A percentile compares a stretch with the other conserved stretches of the same genome.
phyloP scores from a whole-genome alignment of 139 green algal genomes.

The Astrephomene gubernaculifera region DNA sequence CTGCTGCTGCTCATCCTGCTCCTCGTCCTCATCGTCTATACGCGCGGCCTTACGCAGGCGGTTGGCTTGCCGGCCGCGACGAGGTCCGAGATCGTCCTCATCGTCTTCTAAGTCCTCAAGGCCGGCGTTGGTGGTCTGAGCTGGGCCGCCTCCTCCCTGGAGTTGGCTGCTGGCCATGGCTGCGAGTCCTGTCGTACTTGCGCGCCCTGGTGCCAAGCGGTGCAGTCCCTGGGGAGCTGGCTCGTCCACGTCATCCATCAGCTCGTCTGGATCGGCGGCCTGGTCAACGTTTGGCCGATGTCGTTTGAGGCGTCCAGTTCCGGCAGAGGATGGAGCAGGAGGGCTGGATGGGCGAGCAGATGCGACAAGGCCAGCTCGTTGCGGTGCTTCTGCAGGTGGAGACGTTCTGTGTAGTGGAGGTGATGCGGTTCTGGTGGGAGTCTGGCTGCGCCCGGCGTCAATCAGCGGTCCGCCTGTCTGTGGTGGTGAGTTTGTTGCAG shows the following conservation, averaged over 20 bases:
- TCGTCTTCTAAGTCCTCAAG: slow-evolving; percentile 20
- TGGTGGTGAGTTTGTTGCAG: no score
- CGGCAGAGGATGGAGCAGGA: neutral
- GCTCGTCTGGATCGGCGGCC: neutral
- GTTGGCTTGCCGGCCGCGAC: neutral
- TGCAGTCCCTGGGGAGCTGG: neutral
- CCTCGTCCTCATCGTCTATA: neutral
- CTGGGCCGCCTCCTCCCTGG: no score
- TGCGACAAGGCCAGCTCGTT: neutral
- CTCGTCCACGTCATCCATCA: slow-evolving; percentile 5
- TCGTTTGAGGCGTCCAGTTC: slow-evolving; percentile 16
- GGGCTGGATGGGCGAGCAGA: neutral
- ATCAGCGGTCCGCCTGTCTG: no score
- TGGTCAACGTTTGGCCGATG: neutral
- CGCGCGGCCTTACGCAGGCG: slow-evolving; percentile 8
- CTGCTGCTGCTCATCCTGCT: slow-evolving; percentile 8
- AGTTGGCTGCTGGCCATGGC: no score
- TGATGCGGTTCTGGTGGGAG: neutral
- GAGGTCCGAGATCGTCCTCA: neutral
- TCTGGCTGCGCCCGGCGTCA: no score
- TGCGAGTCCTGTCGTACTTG: no score
- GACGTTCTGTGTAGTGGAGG: neutral
- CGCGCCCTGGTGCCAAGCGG: no score
- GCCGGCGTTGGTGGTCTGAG: no score
- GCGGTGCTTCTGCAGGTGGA: neutral